Conservation (phyloP, 2,329 filamentous ascomycete genomes). For the Daldinia eschscholtzii region DNA sequence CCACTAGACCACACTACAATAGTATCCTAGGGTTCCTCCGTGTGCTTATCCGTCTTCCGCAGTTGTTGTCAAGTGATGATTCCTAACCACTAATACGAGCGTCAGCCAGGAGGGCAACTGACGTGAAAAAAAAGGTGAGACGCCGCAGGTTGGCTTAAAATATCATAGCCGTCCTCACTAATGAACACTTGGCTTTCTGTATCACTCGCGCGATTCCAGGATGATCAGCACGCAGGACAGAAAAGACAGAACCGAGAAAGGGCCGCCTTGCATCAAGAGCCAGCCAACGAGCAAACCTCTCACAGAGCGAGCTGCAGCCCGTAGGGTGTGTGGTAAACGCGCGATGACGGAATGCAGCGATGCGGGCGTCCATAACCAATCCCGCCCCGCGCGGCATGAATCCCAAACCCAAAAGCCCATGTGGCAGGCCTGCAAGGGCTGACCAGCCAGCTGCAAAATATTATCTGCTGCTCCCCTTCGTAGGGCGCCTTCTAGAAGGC, state of each 20-base stretch:
- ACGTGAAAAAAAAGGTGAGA: constrained; percentile 19
- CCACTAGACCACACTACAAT: not conserved
- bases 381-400: constrained; percentile 9
- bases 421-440: constrained; percentile 43
- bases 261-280: constrained; percentile 47
- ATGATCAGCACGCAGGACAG: constrained; percentile 43
- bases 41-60: constrained; percentile 3
- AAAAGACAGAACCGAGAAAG: constrained; percentile 51
- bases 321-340: constrained; percentile 37
- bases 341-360: constrained; percentile 41
- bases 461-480: constrained; percentile 15
- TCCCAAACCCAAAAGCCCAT: constrained; percentile 24
- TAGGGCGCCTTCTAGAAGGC: constrained; percentile 42
- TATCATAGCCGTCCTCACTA: constrained; percentile 17
- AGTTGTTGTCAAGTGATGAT: constrained; percentile 8
- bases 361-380: constrained; percentile 30
- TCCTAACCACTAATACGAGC: constrained; percentile 9
- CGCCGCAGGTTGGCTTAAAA: constrained; percentile 3
- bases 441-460: constrained; percentile 15
- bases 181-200: constrained; percentile 27
- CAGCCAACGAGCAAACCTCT: constrained; percentile 40
- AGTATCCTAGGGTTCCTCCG: not conserved
- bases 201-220: constrained; percentile 19
- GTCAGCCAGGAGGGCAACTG: constrained; percentile 24
- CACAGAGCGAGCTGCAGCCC: constrained; percentile 32